Conservation (phyloP, 2,329 filamentous ascomycete genomes). For the Rugonectria rugulosa region DNA sequence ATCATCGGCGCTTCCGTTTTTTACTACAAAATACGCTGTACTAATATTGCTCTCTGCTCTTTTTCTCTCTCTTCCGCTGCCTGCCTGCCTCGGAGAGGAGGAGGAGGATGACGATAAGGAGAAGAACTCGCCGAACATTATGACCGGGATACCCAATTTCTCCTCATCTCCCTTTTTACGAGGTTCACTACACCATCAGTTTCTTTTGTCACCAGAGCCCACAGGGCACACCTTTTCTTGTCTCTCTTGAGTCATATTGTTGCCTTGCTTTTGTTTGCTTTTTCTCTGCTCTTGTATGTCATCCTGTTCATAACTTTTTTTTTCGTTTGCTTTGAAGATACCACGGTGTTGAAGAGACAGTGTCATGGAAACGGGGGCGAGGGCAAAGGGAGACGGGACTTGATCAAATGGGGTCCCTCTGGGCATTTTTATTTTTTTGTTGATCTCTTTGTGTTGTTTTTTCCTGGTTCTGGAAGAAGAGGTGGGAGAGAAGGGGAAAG, state of each 20-base stretch:
- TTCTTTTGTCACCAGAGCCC: constrained; percentile 10
- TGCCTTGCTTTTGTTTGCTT: constrained; percentile 8
- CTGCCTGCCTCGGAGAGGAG: constrained; percentile 27
- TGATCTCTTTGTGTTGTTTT: background rate
- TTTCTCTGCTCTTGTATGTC: constrained; percentile 6
- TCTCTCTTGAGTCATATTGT: constrained; percentile 5
- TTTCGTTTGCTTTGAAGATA: constrained; percentile 37
- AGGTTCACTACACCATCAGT: constrained; percentile 23
- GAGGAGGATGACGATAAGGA: constrained; percentile 27
- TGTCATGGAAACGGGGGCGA: constrained; percentile 6
- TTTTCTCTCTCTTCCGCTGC: constrained; percentile 5
- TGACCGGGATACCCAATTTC: constrained; percentile 35
- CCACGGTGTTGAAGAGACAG: constrained; percentile 35
- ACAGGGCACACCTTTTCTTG: constrained; percentile 16
- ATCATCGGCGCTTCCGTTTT: constrained; percentile 23
- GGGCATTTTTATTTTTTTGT: constrained; percentile 5
- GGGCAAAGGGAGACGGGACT: constrained; percentile 6
- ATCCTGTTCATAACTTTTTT: constrained; percentile 18
- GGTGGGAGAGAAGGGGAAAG: background rate
- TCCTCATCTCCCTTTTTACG: constrained; percentile 30
- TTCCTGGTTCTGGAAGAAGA: constrained; percentile 10
- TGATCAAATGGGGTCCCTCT: constrained; percentile 4
- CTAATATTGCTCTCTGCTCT: constrained; percentile 31
- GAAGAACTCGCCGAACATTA: constrained; percentile 23
- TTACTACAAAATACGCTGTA: constrained; percentile 34